Percentiles rank a stretch among this genome's conserved stretches.
Conservation (phyloP, 2,329 filamentous ascomycete species). For the Sclerotinia minor region DNA sequence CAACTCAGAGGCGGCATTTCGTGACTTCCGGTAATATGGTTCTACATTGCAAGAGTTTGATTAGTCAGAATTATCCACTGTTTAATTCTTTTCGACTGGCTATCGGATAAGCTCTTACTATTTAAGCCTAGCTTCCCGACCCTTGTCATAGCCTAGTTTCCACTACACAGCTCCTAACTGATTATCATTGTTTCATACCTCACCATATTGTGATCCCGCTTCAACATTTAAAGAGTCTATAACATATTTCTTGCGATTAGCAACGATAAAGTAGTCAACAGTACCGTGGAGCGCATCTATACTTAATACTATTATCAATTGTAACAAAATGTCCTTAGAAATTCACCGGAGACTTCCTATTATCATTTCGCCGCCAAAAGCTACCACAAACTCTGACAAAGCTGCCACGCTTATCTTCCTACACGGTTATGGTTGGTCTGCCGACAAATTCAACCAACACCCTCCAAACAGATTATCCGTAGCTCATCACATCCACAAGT, state of each 20-base stretch:
- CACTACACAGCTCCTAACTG: too few species aligned
- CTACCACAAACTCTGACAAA: neutral
- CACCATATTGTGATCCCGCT: too few species aligned
- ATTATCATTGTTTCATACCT: too few species aligned
- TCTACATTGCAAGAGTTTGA: neutral
- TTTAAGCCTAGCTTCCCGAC: neutral
- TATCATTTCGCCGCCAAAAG: constrained; percentile 22
- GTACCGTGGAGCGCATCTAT: neutral
- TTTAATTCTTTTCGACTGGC: neutral
- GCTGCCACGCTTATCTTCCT: constrained; percentile 28
- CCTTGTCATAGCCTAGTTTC: too few species aligned
- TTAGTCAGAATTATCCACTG: neutral
- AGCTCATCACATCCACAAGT: constrained; percentile 26
- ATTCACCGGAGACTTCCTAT: constrained; percentile 21
- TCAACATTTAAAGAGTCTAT: too few species aligned
- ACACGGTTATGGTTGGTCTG: constrained; percentile 27
- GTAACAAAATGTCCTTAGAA: constrained; percentile 9
- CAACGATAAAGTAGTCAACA: neutral
- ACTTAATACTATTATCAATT: neutral
- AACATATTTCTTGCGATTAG: neutral
- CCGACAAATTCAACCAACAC: constrained; percentile 21
- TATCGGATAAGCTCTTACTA: neutral
- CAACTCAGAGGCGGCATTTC: too few species aligned
- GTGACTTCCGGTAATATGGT: too few species aligned
- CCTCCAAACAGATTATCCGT: constrained; percentile 25